Evolutionary conservation across 352 stramenopile species (phyloP), one percentile per base, ranked within the genome.

Genomic region (Globisporangium nagaii): DNA sequence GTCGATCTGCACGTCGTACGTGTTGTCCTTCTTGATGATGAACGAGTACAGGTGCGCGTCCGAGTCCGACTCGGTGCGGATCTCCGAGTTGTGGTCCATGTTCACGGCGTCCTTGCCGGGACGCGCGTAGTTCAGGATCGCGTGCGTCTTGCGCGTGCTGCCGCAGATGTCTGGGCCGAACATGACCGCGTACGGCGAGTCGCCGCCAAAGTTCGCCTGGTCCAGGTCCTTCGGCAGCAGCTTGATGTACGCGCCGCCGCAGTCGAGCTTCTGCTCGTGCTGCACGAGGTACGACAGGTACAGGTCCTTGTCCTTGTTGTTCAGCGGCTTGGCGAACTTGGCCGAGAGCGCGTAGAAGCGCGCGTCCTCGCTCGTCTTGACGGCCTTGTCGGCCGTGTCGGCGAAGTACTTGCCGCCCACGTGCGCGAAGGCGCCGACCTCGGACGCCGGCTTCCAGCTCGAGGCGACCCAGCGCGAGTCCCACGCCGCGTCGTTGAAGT

Each of bases 161-260:
- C 97, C 97, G 67, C 97, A 99, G 36, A 99, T 96, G 71, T 99
- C 97, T 3, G 97, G 97, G 56, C 97, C 97, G 74, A 99, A 99
- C 97, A 99, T 99, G 68, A 99, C 84, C 39, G 70, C 64, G 71
- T 99, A 99, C 8, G 86, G 76, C 32, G 93, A 95, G 52, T 98
- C 96, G 32, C 96, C 96, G 52, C 91, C 94, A 72, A 99, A 99
- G 36, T 81, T 96, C 25, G 59, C 76, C 60, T 95, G 68, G 66
- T 98, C 92, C 57, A 98, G 87, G 27, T 86, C 79, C n/a, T 73
- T 79, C 22, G 93, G 85, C 37, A 99, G 71, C 44, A 99, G 86
- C 78, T 99, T 99, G 70, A 99, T 98, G 90, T 99, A 99, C 11
- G 96, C 97, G 56, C 97, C 97, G 55, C 97, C 97, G 76, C 97